Conservation (phyloP, 1,284 basidiomycete species). For the Mycena sp. region DNA sequence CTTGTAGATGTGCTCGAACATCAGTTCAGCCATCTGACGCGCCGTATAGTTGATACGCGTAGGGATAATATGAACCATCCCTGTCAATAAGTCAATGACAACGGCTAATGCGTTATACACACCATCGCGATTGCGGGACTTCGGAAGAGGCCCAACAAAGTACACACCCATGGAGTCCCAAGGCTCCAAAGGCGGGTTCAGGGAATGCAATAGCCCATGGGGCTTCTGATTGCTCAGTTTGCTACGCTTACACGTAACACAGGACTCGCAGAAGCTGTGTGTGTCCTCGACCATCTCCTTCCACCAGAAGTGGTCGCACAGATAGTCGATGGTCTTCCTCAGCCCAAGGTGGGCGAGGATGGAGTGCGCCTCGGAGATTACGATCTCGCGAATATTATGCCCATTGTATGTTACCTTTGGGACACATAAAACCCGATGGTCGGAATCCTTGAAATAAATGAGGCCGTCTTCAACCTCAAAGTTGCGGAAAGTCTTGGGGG, state of each 20-base stretch:
- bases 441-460: slow-evolving; percentile 33
- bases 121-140: slow-evolving; percentile 36
- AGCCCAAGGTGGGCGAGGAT: slow-evolving; percentile 53
- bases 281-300: slow-evolving; percentile 39
- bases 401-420: slow-evolving; percentile 41
- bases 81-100: slow-evolving; percentile 46
- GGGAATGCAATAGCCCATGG: slow-evolving; percentile 42
- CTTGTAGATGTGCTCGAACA: slow-evolving; percentile 46
- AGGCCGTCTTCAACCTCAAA: slow-evolving; percentile 39
- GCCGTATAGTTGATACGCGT: slow-evolving; percentile 39
- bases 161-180: slow-evolving; percentile 50
- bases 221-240: slow-evolving; percentile 42
- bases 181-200: slow-evolving; percentile 35
- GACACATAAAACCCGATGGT: slow-evolving; percentile 43
- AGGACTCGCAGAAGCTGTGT: slow-evolving; percentile 46
- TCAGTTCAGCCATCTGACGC: slow-evolving; percentile 45
- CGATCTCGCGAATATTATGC: slow-evolving; percentile 41
- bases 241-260: slow-evolving; percentile 35
- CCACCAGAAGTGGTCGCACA: slow-evolving; percentile 47
- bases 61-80: slow-evolving; percentile 45
- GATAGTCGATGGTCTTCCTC: slow-evolving; percentile 41
- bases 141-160: slow-evolving; percentile 50
- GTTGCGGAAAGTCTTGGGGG: slow-evolving; percentile 36
- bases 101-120: slow-evolving; percentile 46
- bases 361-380: slow-evolving; percentile 48